phyloP scores from a whole-genome alignment of 371 early-diverging fungal genomes.

The Mortierella sp. region DNA sequence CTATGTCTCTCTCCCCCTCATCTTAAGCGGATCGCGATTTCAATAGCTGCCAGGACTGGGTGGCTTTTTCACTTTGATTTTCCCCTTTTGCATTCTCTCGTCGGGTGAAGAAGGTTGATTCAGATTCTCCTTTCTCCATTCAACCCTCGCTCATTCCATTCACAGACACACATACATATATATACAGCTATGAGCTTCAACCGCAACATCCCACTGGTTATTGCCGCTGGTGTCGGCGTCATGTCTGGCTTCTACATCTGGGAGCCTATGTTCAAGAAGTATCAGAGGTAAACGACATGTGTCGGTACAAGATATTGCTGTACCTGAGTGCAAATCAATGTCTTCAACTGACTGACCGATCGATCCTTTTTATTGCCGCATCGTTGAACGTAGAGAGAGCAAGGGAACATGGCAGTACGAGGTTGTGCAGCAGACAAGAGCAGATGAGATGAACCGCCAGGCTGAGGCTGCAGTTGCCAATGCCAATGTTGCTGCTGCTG shows the following conservation, averaged over 20 bases:
- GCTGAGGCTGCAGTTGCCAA: conserved; percentile 28
- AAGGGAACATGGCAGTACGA: conserved; percentile 56
- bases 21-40: not conserved
- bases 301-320: no score
- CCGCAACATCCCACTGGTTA: conserved; percentile 39
- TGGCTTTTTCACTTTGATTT: not conserved
- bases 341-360: not conserved
- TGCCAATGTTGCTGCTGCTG: conserved; percentile 24
- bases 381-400: conserved; percentile 31
- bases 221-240: conserved; percentile 49
- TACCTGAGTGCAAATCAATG: not conserved
- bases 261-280: conserved; percentile 52
- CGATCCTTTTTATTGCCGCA: not conserved
- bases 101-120: conserved; percentile 4
- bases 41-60: not conserved
- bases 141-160: not conserved
- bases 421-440: conserved; percentile 54
- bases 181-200: conserved; percentile 25
- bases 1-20: not conserved
- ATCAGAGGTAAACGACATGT: conserved; percentile 35
- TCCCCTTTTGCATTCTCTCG: not conserved
- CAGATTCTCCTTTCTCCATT: conserved; percentile 2
- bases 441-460: conserved; percentile 40
- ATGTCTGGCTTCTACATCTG: conserved; percentile 54
- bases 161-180: not conserved